Evolutionary conservation across 495 filamentous ascomycete species (phyloP), one percentile per base, ranked within the genome.

Genomic region (Glonium stellatum): DNA sequence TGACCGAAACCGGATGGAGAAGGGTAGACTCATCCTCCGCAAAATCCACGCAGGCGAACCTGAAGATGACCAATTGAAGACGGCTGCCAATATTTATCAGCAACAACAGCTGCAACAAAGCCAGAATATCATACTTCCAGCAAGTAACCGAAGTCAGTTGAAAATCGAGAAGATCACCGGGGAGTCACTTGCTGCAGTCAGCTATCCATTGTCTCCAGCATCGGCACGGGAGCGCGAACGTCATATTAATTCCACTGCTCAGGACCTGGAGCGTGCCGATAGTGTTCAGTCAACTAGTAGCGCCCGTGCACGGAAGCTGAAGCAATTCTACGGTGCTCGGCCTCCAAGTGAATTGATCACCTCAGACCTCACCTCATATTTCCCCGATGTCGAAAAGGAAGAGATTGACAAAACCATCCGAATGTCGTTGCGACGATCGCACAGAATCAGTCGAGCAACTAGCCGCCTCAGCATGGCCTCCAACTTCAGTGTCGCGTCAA

Each of bases 281-380:
- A 76, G 79, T 36, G 74, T 77, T 27, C 61, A 73, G 42, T 73
- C 76, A 0, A 66, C 60, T 9, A 63, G 69, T 66, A 75, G 83
- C 68, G 68, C 78, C 61, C 63, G 75, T 46, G 70, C 81, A 65
- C 70, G 82, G 68, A 80, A 86, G 75, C 71, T 92, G 68, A 79
- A 84, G 64, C 76, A 77, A 57, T 96, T 97, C 78, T 90, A 95
- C 68, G 93, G 95, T 53, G 83, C 90, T 58, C 78, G 93, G 67
- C 93, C 93, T 18, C 95, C 95, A 2, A 96, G 91, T 71, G 95
- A 97, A 75, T 80, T 99, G 76, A 97, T 99, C 68, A 93, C 92
- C 49, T 91, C 91, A 27, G 93, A 99, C 70, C 79, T 97, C 42
- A 88, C 87, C 12, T 92, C 92, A 6, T 99, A 97, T 76, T 99